A percentile compares a stretch with the other conserved stretches of the same genome.
Conservation (phyloP, 257 asterid species). For the Solanum habrochaites region DNA sequence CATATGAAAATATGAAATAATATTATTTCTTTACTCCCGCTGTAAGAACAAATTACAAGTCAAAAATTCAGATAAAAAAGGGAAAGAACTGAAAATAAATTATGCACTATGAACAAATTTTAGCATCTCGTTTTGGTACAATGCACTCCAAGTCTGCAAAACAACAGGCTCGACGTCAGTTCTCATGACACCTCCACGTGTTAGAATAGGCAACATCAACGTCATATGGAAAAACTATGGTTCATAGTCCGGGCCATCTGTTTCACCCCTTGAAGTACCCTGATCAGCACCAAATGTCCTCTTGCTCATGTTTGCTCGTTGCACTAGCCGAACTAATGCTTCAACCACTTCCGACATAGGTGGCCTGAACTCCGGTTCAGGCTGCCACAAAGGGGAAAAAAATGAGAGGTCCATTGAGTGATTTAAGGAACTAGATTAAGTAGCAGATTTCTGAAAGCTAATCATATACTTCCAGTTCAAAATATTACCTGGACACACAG, state of each 20-base stretch:
- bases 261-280: slow-evolving; percentile 25
- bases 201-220: background rate
- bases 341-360: slow-evolving; percentile 97
- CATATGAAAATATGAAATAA: background rate
- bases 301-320: slow-evolving; percentile 97
- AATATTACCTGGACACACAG: slow-evolving; percentile 80
- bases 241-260: slow-evolving; percentile 37
- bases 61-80: background rate
- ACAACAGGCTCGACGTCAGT: background rate
- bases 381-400: slow-evolving; percentile 26
- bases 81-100: background rate
- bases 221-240: background rate
- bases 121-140: background rate
- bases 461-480: background rate
- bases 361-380: slow-evolving; percentile 97
- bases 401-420: background rate
- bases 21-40: background rate
- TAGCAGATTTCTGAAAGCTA: background rate
- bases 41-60: background rate
- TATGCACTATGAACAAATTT: background rate
- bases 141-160: background rate
- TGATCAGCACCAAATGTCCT: slow-evolving; percentile 78
- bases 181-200: background rate
- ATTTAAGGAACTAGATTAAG: background rate
- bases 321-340: slow-evolving; percentile 86